A percentile compares a stretch with the other conserved stretches of the same genome.
Evolutionary conservation across 164 flowering plant species (phyloP).

Genomic region (Macadamia tetraphylla): DNA sequence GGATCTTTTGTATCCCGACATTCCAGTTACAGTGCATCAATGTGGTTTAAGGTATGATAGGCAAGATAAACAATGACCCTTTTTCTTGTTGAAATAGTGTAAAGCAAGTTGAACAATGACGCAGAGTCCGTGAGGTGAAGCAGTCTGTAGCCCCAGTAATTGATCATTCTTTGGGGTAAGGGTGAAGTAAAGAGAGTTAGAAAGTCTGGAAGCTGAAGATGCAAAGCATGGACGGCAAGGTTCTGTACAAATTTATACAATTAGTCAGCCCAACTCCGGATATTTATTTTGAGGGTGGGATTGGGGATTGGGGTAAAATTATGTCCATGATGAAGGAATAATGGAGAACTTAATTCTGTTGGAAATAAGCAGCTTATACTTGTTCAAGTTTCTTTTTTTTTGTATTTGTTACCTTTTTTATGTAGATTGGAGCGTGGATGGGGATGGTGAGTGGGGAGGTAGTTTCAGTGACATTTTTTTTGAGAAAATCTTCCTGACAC

Average conservation of each 20-base stretch:
- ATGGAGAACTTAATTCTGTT: neutral
- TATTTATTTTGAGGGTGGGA: constrained; percentile 27
- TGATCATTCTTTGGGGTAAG: neutral
- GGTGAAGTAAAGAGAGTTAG: neutral
- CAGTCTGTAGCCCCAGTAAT: neutral
- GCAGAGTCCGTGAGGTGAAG: neutral
- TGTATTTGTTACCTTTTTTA: too few species aligned
- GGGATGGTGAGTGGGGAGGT: too few species aligned
- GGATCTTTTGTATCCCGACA: too few species aligned
- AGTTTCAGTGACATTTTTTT: too few species aligned
- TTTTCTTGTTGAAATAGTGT: too few species aligned
- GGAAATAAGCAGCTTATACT: neutral
- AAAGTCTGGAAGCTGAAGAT: constrained; percentile 12
- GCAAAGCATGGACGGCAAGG: constrained; percentile 13
- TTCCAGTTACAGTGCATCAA: too few species aligned
- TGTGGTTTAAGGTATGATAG: too few species aligned
- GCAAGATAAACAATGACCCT: too few species aligned
- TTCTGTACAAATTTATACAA: constrained; percentile 36
- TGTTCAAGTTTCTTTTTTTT: too few species aligned
- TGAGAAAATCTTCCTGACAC: too few species aligned
- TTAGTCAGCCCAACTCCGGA: constrained; percentile 18
- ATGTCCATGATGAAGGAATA: neutral
- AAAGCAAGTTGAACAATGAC: neutral
- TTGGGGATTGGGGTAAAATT: neutral
- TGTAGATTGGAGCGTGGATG: too few species aligned